Evolutionary conservation across 1,139 yeast species (phyloP).

Genomic region (Geotrichum macrosporum): DNA sequence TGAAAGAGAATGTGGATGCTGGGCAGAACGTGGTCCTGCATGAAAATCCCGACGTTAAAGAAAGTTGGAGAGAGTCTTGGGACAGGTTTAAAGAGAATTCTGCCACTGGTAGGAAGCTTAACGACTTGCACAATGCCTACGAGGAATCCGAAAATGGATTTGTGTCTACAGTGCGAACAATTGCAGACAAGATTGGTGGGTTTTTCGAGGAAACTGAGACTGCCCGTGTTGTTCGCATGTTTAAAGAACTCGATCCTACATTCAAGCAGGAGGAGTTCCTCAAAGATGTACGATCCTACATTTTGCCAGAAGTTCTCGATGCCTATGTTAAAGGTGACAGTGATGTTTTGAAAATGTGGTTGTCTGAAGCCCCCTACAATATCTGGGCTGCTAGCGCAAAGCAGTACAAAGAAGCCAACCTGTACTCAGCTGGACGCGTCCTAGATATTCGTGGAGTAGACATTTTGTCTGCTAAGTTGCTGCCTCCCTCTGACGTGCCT

Average conservation of each 20-base stretch:
- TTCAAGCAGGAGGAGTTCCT: conserved; percentile 79
- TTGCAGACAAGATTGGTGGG: conserved; percentile 76
- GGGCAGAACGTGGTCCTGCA: conserved; percentile 81
- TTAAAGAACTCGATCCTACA: conserved; percentile 84
- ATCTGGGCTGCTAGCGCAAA: conserved; percentile 94
- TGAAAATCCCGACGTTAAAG: conserved; percentile 68
- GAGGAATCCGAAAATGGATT: conserved; percentile 95
- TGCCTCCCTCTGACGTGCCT: conserved; percentile 90
- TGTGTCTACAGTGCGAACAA: conserved; percentile 72
- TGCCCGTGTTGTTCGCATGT: conserved; percentile 81
- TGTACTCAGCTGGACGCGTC: conserved; percentile 86
- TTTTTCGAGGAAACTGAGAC: conserved; percentile 95
- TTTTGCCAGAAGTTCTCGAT: conserved; percentile 91
- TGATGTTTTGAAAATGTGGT: conserved; percentile 77
- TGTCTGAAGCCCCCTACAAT: conserved; percentile 94
- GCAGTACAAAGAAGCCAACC: conserved; percentile 85
- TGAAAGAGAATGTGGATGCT: conserved; percentile 78
- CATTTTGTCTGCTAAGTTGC: conserved; percentile 77
- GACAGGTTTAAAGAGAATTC: conserved; percentile 50
- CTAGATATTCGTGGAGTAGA: conserved; percentile 95
- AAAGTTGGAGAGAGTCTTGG: conserved; percentile 60
- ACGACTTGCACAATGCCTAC: conserved; percentile 57
- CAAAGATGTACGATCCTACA: conserved; percentile 81
- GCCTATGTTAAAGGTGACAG: conserved; percentile 94
- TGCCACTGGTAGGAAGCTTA: conserved; percentile 61